Evolutionary conservation across 352 stramenopile species (phyloP).

Genomic region (Globisporangium barbulae): DNA sequence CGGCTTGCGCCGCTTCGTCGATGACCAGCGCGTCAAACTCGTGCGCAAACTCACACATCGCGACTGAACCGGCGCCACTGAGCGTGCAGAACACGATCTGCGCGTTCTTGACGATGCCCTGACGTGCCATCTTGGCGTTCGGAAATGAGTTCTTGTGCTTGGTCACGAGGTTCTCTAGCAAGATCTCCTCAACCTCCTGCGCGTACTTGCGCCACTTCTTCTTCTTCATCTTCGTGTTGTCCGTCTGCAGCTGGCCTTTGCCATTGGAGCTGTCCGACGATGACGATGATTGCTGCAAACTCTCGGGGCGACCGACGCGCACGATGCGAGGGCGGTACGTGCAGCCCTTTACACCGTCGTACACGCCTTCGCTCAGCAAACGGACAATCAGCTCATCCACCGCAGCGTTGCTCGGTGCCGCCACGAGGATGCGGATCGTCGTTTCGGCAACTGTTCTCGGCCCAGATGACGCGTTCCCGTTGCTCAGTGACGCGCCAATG

Average conservation of each 20-base stretch:
- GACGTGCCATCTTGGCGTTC: constrained; percentile 48
- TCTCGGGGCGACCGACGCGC: constrained; percentile 63
- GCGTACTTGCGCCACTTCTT: constrained; percentile 77
- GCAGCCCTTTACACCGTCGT: constrained; percentile 42
- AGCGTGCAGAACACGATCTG: constrained; percentile 87
- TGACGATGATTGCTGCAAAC: constrained; percentile 30
- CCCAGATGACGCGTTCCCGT: constrained; percentile 18
- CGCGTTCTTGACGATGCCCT: constrained; percentile 67
- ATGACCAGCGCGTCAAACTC: constrained; percentile 97
- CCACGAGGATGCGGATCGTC: constrained; percentile 70
- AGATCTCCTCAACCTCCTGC: constrained; percentile 62
- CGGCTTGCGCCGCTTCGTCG: constrained; percentile 96
- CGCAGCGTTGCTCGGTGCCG: constrained; percentile 75
- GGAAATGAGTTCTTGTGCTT: constrained; percentile 60
- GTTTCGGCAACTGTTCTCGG: constrained; percentile 52
- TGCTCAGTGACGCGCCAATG: constrained; percentile 62
- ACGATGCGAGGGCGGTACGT: constrained; percentile 66
- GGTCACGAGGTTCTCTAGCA: constrained; percentile 64
- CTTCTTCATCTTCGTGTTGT: constrained; percentile 49
- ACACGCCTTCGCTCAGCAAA: constrained; percentile 61
- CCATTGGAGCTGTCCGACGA: constrained; percentile 22
- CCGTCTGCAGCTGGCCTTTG: background rate
- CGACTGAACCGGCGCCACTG: constrained; percentile 70
- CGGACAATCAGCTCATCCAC: constrained; percentile 77
- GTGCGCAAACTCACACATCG: constrained; percentile 87